Percentiles rank a stretch among this genome's conserved stretches.
phyloP scores from a whole-genome alignment of 2,329 filamentous ascomycete species.

The Cadophora luteo-olivacea region DNA sequence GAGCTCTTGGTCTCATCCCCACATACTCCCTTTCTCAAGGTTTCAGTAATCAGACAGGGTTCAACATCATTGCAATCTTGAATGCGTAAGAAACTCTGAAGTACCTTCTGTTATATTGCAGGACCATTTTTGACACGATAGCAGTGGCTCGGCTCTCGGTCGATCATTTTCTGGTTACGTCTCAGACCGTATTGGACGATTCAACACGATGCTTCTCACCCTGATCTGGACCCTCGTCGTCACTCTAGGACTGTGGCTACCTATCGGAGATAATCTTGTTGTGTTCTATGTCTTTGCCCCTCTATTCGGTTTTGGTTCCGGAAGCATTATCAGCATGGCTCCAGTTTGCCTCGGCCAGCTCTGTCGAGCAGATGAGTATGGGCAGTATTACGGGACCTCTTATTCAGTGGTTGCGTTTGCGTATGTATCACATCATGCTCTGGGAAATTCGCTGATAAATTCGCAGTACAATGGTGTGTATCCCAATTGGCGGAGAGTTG shows the following conservation, averaged over 20 bases:
- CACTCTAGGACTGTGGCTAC: slow-evolving; percentile 39
- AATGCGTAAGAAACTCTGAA: slow-evolving; percentile 60
- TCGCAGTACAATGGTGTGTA: slow-evolving; percentile 38
- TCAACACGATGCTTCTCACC: slow-evolving; percentile 40
- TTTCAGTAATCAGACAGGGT: slow-evolving; percentile 70
- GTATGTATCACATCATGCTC: slow-evolving; percentile 33
- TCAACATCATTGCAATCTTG: slow-evolving; percentile 81
- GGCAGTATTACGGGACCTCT: slow-evolving; percentile 40
- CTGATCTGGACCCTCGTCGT: slow-evolving; percentile 35
- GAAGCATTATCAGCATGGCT: slow-evolving; percentile 42
- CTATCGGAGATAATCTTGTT: slow-evolving; percentile 33
- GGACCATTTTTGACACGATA: not conserved
- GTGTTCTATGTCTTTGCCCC: slow-evolving; percentile 42
- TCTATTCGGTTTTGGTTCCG: slow-evolving; percentile 42
- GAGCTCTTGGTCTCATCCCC: slow-evolving; percentile 83
- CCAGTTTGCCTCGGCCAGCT: slow-evolving; percentile 42
- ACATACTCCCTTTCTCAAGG: slow-evolving; percentile 74
- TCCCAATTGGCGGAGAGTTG: slow-evolving; percentile 40
- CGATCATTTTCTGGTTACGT: slow-evolving; percentile 39
- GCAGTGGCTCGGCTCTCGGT: slow-evolving; percentile 37
- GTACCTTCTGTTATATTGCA: not conserved
- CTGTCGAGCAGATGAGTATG: slow-evolving; percentile 42
- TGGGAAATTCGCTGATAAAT: not conserved
- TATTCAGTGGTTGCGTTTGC: slow-evolving; percentile 42
- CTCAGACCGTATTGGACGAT: slow-evolving; percentile 37